A percentile compares a stretch with the other conserved stretches of the same genome.
phyloP scores from a whole-genome alignment of 495 filamentous ascomycete species.

The Penicillium canescens region DNA sequence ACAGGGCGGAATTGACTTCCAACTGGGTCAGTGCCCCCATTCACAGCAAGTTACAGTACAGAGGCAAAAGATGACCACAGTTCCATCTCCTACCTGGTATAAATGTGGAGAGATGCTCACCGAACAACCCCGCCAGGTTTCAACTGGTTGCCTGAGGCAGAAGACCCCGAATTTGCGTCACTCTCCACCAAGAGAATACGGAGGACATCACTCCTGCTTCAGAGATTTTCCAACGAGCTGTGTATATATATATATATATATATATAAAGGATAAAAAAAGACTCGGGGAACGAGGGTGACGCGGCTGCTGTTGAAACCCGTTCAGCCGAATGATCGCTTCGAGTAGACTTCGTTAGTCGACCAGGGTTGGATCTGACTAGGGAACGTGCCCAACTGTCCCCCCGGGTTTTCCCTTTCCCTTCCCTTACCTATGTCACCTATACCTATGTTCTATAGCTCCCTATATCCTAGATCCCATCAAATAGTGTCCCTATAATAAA shows the following conservation, averaged over 20 bases:
- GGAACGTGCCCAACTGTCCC: background rate
- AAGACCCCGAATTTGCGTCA: constrained; percentile 19
- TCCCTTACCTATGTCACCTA: too few relatives aligned
- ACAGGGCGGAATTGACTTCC: constrained; percentile 4
- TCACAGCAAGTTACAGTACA: background rate
- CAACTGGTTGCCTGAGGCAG: constrained; percentile 12
- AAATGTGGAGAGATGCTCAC: background rate
- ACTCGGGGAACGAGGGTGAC: too few relatives aligned
- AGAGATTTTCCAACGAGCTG: background rate
- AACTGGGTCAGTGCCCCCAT: constrained; percentile 3
- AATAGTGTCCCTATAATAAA: too few relatives aligned
- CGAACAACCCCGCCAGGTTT: constrained; percentile 3
- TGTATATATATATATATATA: too few relatives aligned
- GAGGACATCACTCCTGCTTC: constrained; percentile 5
- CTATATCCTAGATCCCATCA: background rate
- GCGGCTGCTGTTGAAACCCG: background rate
- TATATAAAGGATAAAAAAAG: background rate
- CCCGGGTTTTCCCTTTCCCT: background rate
- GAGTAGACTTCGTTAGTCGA: too few relatives aligned
- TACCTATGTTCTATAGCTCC: background rate
- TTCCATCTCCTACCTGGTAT: too few relatives aligned
- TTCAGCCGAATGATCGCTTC: too few relatives aligned
- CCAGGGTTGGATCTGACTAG: background rate
- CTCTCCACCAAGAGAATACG: constrained; percentile 21
- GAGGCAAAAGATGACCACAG: background rate